Conservation (phyloP, 148 eudicot genomes). For the Camellia sinensis region DNA sequence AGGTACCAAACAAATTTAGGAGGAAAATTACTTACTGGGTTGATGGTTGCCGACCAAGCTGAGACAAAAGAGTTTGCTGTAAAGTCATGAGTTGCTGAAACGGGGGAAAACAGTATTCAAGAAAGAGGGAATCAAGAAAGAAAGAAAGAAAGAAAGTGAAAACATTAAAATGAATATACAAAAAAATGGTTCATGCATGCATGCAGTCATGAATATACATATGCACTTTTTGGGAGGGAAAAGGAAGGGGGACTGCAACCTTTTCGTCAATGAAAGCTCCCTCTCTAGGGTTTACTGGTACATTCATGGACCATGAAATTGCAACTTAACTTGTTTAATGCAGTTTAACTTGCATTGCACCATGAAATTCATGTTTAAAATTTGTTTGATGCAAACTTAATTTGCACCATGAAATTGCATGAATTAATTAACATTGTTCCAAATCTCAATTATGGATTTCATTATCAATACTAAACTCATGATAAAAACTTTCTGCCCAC, state of each 20-base stretch:
- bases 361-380: not conserved
- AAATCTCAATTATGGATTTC: not conserved
- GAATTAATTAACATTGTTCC: not conserved
- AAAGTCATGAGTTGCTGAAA: constrained; percentile 35
- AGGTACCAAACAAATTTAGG: not conserved
- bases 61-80: constrained; percentile 30
- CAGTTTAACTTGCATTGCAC: not conserved
- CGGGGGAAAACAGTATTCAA: not conserved
- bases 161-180: not conserved
- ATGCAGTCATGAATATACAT: not conserved
- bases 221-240: too few relatives aligned
- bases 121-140: not conserved
- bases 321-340: not conserved
- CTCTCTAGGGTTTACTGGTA: not conserved
- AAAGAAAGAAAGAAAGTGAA: not conserved
- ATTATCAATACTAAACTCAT: not conserved
- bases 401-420: not conserved
- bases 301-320: not conserved
- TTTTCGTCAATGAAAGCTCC: not conserved
- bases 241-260: not conserved
- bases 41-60: constrained; percentile 29
- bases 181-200: not conserved
- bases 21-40: constrained; percentile 16
- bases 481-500: not conserved
- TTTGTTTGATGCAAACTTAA: not conserved